Conservation (phyloP, 129 eudicot species). For the carrot (Daucus carota) region DNA sequence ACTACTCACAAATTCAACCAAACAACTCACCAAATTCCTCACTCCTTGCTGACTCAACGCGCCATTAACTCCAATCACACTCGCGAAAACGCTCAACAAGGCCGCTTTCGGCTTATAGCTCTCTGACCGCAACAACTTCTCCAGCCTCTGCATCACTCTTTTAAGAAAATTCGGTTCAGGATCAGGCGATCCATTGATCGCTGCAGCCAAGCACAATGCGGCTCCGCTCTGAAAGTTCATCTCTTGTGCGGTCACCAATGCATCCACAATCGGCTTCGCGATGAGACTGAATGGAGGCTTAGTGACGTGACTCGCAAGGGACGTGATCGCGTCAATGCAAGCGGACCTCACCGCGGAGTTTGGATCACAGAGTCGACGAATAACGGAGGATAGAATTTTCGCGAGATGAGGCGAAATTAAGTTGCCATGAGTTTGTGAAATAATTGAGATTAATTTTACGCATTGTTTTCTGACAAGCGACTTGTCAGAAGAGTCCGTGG, state of each 20-base stretch:
- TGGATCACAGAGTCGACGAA: constrained; percentile 72
- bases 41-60: constrained; percentile 32
- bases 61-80: constrained; percentile 58
- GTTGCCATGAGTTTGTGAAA: constrained; percentile 54
- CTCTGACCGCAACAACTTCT: constrained; percentile 55
- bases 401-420: constrained; percentile 55
- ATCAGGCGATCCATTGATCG: constrained; percentile 54
- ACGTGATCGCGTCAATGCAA: constrained; percentile 40
- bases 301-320: constrained; percentile 45
- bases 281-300: constrained; percentile 52
- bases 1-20: constrained; percentile 65
- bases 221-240: constrained; percentile 57
- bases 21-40: constrained; percentile 42
- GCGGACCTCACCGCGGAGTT: constrained; percentile 70
- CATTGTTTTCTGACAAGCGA: constrained; percentile 67
- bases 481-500: constrained; percentile 68
- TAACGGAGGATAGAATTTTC: constrained; percentile 52
- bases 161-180: constrained; percentile 46
- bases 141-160: constrained; percentile 48
- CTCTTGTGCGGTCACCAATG: constrained; percentile 78
- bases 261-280: constrained; percentile 52
- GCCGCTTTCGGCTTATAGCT: constrained; percentile 78
- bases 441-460: constrained; percentile 47
- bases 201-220: constrained; percentile 69
- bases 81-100: constrained; percentile 49